These are phyloP conservation scores for Acidomyces sp. DNA, from an alignment of 495 filamentous ascomycete species.

Conservation along the genomic window DNA sequence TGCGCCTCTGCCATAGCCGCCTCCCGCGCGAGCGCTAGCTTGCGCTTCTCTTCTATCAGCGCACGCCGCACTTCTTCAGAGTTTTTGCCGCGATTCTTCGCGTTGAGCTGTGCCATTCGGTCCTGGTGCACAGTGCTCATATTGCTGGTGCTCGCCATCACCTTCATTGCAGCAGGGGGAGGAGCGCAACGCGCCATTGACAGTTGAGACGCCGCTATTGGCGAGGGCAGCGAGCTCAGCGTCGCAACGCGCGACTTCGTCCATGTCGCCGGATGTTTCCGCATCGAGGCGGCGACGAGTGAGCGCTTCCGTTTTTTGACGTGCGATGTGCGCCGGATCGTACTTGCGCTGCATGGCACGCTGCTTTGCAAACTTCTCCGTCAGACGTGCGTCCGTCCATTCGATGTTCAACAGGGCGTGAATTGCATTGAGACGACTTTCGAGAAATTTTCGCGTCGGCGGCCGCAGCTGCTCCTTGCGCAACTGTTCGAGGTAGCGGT, in stretches of 20 bases:
- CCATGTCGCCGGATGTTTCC: conserved; percentile 46
- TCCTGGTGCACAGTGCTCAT: conserved; percentile 46
- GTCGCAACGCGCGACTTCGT: conserved; percentile 45
- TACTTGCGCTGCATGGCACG: conserved; percentile 30
- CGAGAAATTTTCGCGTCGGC: conserved; percentile 51
- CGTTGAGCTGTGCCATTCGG: conserved; percentile 61
- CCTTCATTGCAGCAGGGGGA: no score
- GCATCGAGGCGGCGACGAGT: conserved; percentile 49
- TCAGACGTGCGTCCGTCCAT: conserved; percentile 70
- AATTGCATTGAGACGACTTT: conserved; percentile 66
- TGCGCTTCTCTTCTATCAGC: conserved; percentile 56
- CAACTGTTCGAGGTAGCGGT: conserved; percentile 67
- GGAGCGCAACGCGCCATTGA: no score
- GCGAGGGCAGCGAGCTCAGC: conserved; percentile 55
- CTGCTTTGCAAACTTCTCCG: conserved; percentile 56
- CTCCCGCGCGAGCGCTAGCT: conserved; percentile 18
- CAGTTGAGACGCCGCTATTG: conserved; percentile 8
- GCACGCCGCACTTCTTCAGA: conserved; percentile 71
- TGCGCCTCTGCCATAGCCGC: conserved; percentile 43
- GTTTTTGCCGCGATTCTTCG: conserved; percentile 65
- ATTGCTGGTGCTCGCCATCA: conserved; percentile 33
- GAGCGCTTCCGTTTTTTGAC: conserved; percentile 50
- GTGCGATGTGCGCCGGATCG: conserved; percentile 38
- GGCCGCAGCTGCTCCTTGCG: conserved; percentile 55
- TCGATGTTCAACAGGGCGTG: conserved; percentile 59